phyloP scores from a whole-genome alignment of 257 asterid genomes.

The Primulina tabacum region DNA sequence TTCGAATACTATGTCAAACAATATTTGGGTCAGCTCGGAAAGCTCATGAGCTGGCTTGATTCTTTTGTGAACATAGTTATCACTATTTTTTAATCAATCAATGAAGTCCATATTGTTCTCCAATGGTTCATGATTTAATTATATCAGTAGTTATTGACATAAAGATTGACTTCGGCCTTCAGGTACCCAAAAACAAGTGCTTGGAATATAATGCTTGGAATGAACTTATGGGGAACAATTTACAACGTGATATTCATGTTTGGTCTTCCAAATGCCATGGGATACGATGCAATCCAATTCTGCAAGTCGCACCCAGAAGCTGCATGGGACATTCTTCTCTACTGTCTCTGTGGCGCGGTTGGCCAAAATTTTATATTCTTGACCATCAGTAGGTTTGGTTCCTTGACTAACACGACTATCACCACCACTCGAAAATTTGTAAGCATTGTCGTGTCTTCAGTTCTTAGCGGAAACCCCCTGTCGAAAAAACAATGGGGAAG shows the following conservation, averaged over 20 bases:
- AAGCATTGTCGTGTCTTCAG: slow-evolving; percentile 91
- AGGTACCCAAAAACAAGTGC: slow-evolving; percentile 95
- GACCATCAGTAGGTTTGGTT: slow-evolving; percentile 90
- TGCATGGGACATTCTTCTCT: slow-evolving; percentile 89
- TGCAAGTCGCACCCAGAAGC: slow-evolving; percentile 94
- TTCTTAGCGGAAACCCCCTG: slow-evolving; percentile 84
- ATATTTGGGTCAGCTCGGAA: neutral
- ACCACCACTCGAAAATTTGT: slow-evolving; percentile 96
- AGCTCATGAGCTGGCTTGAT: too few relatives aligned
- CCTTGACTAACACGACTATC: slow-evolving; percentile 90
- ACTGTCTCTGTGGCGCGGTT: slow-evolving; percentile 91
- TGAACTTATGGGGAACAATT: slow-evolving; percentile 97
- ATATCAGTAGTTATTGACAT: slow-evolving; percentile 1
- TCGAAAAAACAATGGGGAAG: slow-evolving; percentile 87
- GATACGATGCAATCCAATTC: slow-evolving; percentile 73
- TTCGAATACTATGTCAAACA: neutral
- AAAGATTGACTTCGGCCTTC: slow-evolving; percentile 14
- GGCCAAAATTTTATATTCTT: slow-evolving; percentile 92
- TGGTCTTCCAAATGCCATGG: slow-evolving; percentile 78
- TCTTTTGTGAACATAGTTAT: neutral
- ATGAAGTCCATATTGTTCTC: too few relatives aligned
- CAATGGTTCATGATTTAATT: neutral
- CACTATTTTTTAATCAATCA: too few relatives aligned
- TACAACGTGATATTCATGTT: slow-evolving; percentile 90
- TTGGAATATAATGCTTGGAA: slow-evolving; percentile 97